Evolutionary conservation across 202 grass and related monocot species (phyloP).

Genomic region (Panicum hallii): DNA sequence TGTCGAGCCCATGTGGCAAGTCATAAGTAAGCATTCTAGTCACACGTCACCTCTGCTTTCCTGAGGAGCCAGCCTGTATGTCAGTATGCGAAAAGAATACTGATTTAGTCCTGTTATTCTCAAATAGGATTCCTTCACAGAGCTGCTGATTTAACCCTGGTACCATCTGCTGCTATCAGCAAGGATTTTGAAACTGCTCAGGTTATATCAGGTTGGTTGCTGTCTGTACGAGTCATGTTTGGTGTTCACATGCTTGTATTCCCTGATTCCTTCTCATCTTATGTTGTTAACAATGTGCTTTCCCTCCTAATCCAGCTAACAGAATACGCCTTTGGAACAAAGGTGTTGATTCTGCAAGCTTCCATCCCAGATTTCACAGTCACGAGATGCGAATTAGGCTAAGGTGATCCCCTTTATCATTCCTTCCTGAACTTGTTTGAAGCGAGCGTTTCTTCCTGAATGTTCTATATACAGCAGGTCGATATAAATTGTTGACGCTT

Average conservation of each 20-base stretch:
- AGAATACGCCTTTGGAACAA: conserved; percentile 82
- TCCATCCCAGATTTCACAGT: conserved; percentile 61
- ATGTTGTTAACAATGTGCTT: neutral
- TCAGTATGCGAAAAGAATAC: neutral
- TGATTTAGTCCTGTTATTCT: conserved; percentile 7
- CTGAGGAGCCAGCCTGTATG: neutral
- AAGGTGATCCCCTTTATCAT: conserved; percentile 40
- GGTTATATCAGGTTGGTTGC: conserved; percentile 64
- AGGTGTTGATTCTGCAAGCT: conserved; percentile 79
- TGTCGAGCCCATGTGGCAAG: conserved; percentile 77
- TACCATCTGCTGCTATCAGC: conserved; percentile 76
- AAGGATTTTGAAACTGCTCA: conserved; percentile 67
- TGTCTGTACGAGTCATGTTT: neutral
- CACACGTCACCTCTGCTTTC: neutral
- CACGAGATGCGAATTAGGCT: conserved; percentile 64
- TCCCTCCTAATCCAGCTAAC: conserved; percentile 51
- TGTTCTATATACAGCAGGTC: neutral
- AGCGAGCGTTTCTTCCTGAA: neutral
- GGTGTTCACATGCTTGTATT: neutral
- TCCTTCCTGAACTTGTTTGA: neutral
- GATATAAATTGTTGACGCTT: neutral
- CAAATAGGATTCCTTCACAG: conserved; percentile 71
- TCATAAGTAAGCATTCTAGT: conserved; percentile 68
- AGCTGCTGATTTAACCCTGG: conserved; percentile 80
- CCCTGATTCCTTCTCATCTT: conserved; percentile 17